Evolutionary conservation across 306 rosid genomes (phyloP).

Genomic region (Vicia faba): DNA sequence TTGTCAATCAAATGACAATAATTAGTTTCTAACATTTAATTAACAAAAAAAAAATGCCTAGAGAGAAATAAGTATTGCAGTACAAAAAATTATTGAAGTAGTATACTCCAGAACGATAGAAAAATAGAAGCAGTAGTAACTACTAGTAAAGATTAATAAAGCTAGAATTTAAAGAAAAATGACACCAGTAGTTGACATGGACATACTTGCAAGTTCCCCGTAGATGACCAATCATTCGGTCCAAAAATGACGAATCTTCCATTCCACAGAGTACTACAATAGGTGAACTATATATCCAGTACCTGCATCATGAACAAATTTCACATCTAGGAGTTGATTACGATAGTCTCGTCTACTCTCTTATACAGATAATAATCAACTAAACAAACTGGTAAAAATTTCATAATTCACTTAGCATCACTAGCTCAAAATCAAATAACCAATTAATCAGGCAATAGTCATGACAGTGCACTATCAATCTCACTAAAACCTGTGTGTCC

Average conservation of each 20-base stretch:
- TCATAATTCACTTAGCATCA: neutral
- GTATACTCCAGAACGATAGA: neutral
- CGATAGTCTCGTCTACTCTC: constrained; percentile 7
- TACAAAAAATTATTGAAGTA: neutral
- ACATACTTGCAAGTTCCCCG: constrained; percentile 83
- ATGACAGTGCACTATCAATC: neutral
- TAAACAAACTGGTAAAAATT: constrained; percentile 2
- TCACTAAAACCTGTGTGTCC: neutral
- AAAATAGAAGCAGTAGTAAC: neutral
- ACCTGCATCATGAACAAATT: constrained; percentile 39
- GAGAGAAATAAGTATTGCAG: neutral
- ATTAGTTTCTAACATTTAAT: neutral
- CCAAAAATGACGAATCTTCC: constrained; percentile 65
- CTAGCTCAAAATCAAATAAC: constrained; percentile 9
- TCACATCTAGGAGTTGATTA: neutral
- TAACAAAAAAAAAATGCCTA: neutral
- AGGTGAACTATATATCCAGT: constrained; percentile 17
- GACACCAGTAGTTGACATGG: constrained; percentile 12
- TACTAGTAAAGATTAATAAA: constrained; percentile 13
- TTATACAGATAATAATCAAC: constrained; percentile 20
- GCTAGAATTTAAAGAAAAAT: neutral
- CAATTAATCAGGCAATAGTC: constrained; percentile 1
- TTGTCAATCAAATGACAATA: neutral
- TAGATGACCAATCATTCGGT: constrained; percentile 63
- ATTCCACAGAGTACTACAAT: constrained; percentile 35